Conservation (phyloP, 208 protist genomes). For the Wallacemonas sp. region DNA sequence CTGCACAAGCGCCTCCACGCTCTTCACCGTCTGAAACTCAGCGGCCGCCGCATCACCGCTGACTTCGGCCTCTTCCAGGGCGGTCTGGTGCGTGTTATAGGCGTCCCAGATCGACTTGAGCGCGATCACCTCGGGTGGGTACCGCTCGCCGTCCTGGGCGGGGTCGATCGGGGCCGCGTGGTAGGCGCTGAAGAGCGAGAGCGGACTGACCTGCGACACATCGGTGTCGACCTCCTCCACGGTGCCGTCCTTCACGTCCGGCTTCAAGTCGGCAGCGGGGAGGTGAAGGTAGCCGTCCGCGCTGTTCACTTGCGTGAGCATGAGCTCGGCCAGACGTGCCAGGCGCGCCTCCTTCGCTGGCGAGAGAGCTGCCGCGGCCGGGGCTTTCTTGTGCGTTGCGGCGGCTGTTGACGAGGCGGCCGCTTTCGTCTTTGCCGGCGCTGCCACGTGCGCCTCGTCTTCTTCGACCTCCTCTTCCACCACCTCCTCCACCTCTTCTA, state of each 20-base stretch:
- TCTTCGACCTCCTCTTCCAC: constrained; percentile 15
- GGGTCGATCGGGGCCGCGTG: constrained; percentile 53
- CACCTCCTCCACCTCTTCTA: constrained; percentile 9
- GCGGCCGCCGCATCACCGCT: constrained; percentile 24
- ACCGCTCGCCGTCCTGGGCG: constrained; percentile 1
- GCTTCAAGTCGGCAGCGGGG: constrained; percentile 35
- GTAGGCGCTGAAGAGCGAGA: constrained; percentile 77
- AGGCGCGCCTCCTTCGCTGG: constrained; percentile 23
- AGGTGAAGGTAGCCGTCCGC: constrained; percentile 80
- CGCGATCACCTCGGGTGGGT: constrained; percentile 41
- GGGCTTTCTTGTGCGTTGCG: neutral
- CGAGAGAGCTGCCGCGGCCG: neutral
- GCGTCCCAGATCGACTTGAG: constrained; percentile 69
- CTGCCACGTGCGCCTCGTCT: neutral
- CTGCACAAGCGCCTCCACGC: constrained; percentile 79
- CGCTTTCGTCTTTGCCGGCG: neutral
- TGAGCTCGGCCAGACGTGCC: constrained; percentile 60
- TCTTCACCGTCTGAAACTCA: constrained; percentile 67
- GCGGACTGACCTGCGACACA: constrained; percentile 66
- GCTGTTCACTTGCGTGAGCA: constrained; percentile 84
- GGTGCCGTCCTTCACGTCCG: constrained; percentile 66
- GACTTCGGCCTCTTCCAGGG: constrained; percentile 46
- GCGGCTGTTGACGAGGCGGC: neutral
- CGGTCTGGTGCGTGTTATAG: constrained; percentile 72
- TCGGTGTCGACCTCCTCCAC: constrained; percentile 72